phyloP scores from a whole-genome alignment of 2,329 filamentous ascomycete genomes.

The Bisporella sp. region DNA sequence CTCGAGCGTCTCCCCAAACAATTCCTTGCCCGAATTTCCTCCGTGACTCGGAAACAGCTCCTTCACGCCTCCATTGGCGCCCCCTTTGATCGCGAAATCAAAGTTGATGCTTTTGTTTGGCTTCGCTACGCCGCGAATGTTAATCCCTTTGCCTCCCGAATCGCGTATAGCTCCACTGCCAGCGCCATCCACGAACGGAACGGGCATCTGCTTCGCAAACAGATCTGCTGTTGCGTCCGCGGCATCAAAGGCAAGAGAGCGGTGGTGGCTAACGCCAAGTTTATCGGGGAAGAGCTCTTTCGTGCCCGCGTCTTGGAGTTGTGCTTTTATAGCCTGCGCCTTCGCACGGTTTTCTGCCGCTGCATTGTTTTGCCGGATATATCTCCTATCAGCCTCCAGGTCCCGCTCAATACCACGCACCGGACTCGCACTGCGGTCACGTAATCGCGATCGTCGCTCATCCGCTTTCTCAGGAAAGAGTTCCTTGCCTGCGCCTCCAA shows the following conservation, averaged over 20 bases:
- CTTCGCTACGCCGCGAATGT: constrained; percentile 53
- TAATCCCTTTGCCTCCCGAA: constrained; percentile 28
- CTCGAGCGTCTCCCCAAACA: constrained; percentile 56
- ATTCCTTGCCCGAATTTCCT: constrained; percentile 59
- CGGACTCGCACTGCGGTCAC: constrained; percentile 28
- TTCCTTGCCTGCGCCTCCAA: constrained; percentile 39
- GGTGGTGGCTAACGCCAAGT: constrained; percentile 34
- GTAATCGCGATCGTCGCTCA: constrained; percentile 23
- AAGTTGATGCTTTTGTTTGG: constrained; percentile 35
- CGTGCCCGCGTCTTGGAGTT: constrained; percentile 12
- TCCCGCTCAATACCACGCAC: constrained; percentile 33
- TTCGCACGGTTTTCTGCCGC: constrained; percentile 35
- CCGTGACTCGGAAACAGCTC: constrained; percentile 64
- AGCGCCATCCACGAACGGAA: constrained; percentile 40
- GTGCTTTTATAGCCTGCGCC: constrained; percentile 37
- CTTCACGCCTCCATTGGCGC: constrained; percentile 46
- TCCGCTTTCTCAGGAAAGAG: constrained; percentile 46
- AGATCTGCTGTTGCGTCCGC: constrained; percentile 47
- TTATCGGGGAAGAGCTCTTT: constrained; percentile 51
- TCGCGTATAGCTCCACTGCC: constrained; percentile 18
- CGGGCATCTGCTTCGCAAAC: constrained; percentile 40
- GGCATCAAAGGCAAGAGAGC: constrained; percentile 44
- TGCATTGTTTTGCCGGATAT: constrained; percentile 10
- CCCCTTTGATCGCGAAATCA: constrained; percentile 62
- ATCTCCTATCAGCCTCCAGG: constrained; percentile 27